Conservation (phyloP, 1,284 basidiomycete species). For the Ustilago esculenta region DNA sequence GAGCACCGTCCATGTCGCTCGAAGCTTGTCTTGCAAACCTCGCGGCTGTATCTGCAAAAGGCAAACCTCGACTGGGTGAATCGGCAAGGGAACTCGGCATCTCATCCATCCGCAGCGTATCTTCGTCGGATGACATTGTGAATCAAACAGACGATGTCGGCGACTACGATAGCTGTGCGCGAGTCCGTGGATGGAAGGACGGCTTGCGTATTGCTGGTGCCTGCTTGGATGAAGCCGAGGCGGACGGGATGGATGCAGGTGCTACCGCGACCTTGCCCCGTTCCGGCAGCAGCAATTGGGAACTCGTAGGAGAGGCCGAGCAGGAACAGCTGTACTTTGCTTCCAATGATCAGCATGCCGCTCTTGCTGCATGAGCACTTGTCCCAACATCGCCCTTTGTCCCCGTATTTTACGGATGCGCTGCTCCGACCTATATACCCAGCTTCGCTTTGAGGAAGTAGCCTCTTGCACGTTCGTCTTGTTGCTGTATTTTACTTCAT, state of each 20-base stretch:
- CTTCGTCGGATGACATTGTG: conserved; percentile 34
- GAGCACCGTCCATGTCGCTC: conserved; percentile 45
- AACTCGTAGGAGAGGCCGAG: conserved; percentile 34
- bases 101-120: conserved; percentile 36
- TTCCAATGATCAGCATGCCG: conserved; percentile 4
- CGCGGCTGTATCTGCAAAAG: conserved; percentile 30
- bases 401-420: not conserved
- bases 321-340: conserved; percentile 11
- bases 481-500: conserved; percentile 20
- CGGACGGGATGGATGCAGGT: conserved; percentile 5
- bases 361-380: conserved; percentile 23
- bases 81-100: conserved; percentile 37
- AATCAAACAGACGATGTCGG: conserved; percentile 11
- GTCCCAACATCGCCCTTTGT: not conserved
- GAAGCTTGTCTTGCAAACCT: conserved; percentile 43
- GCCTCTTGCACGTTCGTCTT: not conserved
- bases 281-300: conserved; percentile 47
- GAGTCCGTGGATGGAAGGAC: conserved; percentile 47
- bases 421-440: conserved; percentile 14
- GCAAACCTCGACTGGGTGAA: conserved; percentile 33
- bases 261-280: conserved; percentile 13
- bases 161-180: conserved; percentile 14
- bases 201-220: conserved; percentile 43
- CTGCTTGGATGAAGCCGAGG: conserved; percentile 14
- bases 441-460: not conserved